Evolutionary conservation across 306 rosid genomes (phyloP), one percentile per base, ranked within the genome.

Genomic region (Vigna mungo): DNA sequence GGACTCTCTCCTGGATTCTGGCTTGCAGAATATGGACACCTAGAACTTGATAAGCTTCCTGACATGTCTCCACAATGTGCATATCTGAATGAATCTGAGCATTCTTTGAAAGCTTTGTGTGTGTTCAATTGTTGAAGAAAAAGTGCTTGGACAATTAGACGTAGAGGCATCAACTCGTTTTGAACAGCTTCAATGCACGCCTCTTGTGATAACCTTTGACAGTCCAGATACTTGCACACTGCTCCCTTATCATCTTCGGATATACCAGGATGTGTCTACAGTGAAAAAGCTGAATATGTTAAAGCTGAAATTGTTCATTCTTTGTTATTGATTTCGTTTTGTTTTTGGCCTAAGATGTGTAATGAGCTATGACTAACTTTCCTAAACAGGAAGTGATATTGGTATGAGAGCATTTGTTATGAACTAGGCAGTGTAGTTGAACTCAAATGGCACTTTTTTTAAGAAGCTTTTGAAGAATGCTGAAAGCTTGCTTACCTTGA

Each of bases 171-270:
- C 74, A 87, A 32, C 56, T 93, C 97, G n/a, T 93, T 88, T 81
- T 93, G 98, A 67, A 93, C 97, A n/a, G 91, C 98, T 27, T 90
- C 92, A 61, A 91, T 90, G 87, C 98, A 87, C 3, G 86, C 90
- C 84, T 90, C 97, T 74, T 86, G 97, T 70, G 98, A 90, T 20
- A 91, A 81, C 79, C 87, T 90, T 44, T 86, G 94, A 84, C 96
- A 91, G 83, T 77, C 87, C 9, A 94, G 91, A 81, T 82, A 84
- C 79, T 85, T 91, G 92, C 98, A 91, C 8, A 91, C 92, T 61
- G 81, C 84, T 77, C 90, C 91, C 71, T 90, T 94, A 20, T 94
- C 93, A 48, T 91, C 97, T 68, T 94, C 97, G 30, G 91, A 85
- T 67, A 88, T 74, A 49, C 60, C 68, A 2, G 81, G 84, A 78